Evolutionary conservation across 2,329 filamentous ascomycete species (phyloP).

Genomic region (Berkeleyomyces basicola): DNA sequence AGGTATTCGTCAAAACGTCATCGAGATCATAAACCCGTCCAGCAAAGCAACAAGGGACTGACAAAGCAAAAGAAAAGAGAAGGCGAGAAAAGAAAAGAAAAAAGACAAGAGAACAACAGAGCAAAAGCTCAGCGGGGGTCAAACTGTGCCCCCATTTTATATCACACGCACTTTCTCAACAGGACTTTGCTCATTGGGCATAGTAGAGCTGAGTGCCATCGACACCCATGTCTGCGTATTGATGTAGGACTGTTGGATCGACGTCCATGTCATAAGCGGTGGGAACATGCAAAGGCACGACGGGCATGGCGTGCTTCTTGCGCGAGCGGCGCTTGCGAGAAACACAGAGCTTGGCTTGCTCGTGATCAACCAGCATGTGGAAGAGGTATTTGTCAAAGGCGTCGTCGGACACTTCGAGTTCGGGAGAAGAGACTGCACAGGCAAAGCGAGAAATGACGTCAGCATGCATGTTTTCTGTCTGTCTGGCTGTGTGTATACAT

Average conservation of each 20-base stretch:
- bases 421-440: not conserved
- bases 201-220: not conserved
- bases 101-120: not conserved
- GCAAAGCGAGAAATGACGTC: not conserved
- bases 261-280: not conserved
- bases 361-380: constrained; percentile 7
- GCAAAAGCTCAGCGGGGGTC: not conserved
- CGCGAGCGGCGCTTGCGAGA: constrained; percentile 9
- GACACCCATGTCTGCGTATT: not conserved
- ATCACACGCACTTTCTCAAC: not conserved
- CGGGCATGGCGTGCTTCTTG: constrained; percentile 5
- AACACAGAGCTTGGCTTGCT: constrained; percentile 9
- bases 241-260: not conserved
- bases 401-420: constrained; percentile 6
- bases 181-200: not conserved
- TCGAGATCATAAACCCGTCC: not conserved
- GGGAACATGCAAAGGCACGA: constrained; percentile 1
- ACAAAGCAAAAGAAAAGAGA: not conserved
- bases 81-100: not conserved
- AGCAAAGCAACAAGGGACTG: not conserved
- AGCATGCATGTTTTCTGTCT: not conserved
- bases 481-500: not conserved
- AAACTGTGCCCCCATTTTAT: not conserved
- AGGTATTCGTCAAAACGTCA: not conserved
- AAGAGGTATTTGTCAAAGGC: not conserved